Percentiles rank a stretch among this genome's conserved stretches.
These are phyloP conservation scores for Alternaria novae-zelandiae DNA, from an alignment of 2,329 filamentous ascomycete genomes.

Conservation along the genomic window DNA sequence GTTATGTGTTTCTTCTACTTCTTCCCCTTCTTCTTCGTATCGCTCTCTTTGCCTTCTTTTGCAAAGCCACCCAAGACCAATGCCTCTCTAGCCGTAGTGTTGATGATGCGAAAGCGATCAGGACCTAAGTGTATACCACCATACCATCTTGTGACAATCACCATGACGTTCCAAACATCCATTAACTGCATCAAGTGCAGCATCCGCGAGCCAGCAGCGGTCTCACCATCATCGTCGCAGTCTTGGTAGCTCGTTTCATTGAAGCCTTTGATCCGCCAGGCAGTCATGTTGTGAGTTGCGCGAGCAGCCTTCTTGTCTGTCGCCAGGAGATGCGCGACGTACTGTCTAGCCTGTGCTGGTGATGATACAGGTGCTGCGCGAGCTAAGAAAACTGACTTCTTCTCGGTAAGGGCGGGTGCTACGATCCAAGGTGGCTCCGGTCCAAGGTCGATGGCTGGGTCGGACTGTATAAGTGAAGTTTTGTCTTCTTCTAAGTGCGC, in stretches of 20 bases:
- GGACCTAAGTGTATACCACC: slow-evolving; percentile 89
- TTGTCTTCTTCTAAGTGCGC: slow-evolving; percentile 10
- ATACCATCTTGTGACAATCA: slow-evolving; percentile 95
- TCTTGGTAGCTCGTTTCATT: slow-evolving; percentile 74
- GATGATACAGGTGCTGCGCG: slow-evolving; percentile 74
- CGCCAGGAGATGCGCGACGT: slow-evolving; percentile 75
- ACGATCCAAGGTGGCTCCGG: slow-evolving; percentile 71
- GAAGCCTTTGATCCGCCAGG: slow-evolving; percentile 78
- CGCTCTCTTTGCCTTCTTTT: slow-evolving; percentile 55
- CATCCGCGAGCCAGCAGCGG: slow-evolving; percentile 83
- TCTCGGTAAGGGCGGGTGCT: slow-evolving; percentile 76
- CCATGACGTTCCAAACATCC: slow-evolving; percentile 90
- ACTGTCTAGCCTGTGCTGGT: slow-evolving; percentile 72
- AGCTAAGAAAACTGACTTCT: slow-evolving; percentile 87
- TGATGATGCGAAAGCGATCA: slow-evolving; percentile 89
- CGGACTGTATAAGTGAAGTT: neutral
- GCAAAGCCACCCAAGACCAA: slow-evolving; percentile 78
- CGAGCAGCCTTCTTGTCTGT: slow-evolving; percentile 84
- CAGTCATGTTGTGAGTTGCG: slow-evolving; percentile 94
- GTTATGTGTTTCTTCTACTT: slow-evolving; percentile 21
- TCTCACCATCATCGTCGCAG: slow-evolving; percentile 95
- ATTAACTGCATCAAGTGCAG: slow-evolving; percentile 93
- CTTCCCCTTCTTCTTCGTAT: slow-evolving; percentile 42
- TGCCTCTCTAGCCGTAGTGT: slow-evolving; percentile 81
- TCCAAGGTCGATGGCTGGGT: slow-evolving; percentile 31